These are phyloP conservation scores for Lunularia cruciata DNA, from an alignment of 225 moss, liverwort and hornwort species.

Conservation along the genomic window DNA sequence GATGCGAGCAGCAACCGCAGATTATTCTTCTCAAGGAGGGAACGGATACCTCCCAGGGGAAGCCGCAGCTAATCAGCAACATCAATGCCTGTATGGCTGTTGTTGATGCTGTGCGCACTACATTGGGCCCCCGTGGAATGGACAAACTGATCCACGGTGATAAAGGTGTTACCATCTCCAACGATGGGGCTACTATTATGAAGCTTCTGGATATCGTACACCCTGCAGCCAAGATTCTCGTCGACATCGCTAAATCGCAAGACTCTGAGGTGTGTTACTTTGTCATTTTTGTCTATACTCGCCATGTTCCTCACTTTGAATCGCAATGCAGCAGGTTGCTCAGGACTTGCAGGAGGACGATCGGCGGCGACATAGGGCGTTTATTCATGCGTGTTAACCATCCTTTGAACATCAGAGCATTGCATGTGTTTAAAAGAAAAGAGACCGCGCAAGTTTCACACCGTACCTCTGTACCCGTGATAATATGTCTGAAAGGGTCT, in stretches of 20 bases:
- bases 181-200: conserved; percentile 99
- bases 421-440: too few relatives aligned
- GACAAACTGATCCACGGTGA: conserved; percentile 95
- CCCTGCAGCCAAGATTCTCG: conserved; percentile 95
- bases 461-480: too few relatives aligned
- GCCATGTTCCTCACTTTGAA: too few relatives aligned
- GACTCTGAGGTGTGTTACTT: conserved; percentile 73
- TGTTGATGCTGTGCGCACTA: conserved; percentile 90
- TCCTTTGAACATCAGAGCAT: too few relatives aligned
- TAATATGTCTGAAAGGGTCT: too few relatives aligned
- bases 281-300: too few relatives aligned
- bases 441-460: too few relatives aligned
- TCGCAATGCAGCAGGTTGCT: too few relatives aligned
- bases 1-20: conserved; percentile 81
- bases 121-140: conserved; percentile 94
- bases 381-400: too few relatives aligned
- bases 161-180: conserved; percentile 86
- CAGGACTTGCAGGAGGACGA: too few relatives aligned
- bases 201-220: conserved; percentile 98
- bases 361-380: too few relatives aligned
- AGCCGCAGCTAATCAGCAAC: conserved; percentile 97
- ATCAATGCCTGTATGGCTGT: conserved; percentile 99
- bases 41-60: conserved; percentile 96
- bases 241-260: conserved; percentile 98
- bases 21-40: conserved; percentile 97